These are phyloP conservation scores for Circinella umbellata DNA, from an alignment of 371 early-diverging fungal genomes.

Conservation along the genomic window DNA sequence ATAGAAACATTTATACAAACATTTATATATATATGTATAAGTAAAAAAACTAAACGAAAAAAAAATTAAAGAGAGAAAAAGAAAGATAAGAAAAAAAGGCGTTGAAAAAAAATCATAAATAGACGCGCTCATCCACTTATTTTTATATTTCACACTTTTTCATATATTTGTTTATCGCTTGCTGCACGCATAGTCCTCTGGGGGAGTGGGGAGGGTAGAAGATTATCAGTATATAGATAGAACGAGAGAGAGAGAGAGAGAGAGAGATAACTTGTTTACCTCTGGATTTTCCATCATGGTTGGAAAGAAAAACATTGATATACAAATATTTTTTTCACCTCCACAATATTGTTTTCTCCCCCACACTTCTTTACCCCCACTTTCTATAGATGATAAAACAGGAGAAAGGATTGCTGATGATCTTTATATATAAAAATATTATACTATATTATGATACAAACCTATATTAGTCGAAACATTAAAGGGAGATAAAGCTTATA, in stretches of 20 bases:
- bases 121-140: not conserved
- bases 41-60: not conserved
- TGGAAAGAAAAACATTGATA: too few relatives aligned
- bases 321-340: too few relatives aligned
- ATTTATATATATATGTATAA: not conserved
- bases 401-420: constrained; percentile 1
- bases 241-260: not conserved
- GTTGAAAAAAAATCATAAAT: not conserved
- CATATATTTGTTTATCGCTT: not conserved
- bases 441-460: not conserved
- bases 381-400: not conserved
- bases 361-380: not conserved
- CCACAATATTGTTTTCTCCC: too few relatives aligned
- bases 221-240: not conserved
- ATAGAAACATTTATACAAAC: not conserved
- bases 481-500: not conserved
- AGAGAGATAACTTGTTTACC: not conserved
- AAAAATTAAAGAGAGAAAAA: constrained; percentile 1
- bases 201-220: too few relatives aligned
- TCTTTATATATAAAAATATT: not conserved
- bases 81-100: not conserved
- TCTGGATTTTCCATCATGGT: not conserved
- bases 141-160: not conserved
- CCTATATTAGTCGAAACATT: not conserved
- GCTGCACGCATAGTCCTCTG: too few relatives aligned